Conservation (phyloP, 305 asterid genomes). For the Fraxinus ornus region DNA sequence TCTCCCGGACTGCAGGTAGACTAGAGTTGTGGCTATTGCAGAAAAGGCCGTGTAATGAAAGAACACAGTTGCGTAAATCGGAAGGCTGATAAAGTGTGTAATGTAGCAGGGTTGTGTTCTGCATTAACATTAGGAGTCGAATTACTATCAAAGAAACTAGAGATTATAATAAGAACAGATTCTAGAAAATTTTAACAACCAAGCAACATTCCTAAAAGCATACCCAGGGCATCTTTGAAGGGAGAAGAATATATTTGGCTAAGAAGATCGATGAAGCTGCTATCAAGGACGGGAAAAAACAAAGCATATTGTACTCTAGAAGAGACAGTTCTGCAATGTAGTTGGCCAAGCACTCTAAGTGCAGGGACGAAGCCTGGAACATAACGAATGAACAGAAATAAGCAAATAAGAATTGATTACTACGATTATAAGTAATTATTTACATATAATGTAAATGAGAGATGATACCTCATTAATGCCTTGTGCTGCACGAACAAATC, state of each 20-base stretch:
- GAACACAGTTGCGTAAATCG: conserved; percentile 47
- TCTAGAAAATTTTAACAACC: neutral
- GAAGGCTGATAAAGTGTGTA: conserved; percentile 52
- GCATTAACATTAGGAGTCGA: conserved; percentile 12
- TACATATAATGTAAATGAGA: neutral
- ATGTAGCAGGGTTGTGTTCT: conserved; percentile 49
- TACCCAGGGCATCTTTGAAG: conserved; percentile 55
- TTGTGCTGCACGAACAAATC: conserved; percentile 67
- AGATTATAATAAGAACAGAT: neutral
- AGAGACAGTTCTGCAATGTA: conserved; percentile 58
- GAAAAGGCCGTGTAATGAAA: conserved; percentile 48
- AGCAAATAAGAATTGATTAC: neutral
- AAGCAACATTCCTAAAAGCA: neutral
- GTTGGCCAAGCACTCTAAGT: conserved; percentile 56
- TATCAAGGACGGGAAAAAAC: conserved; percentile 51
- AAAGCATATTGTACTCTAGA: conserved; percentile 50
- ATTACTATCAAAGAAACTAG: neutral
- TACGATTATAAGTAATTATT: neutral
- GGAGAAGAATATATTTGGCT: conserved; percentile 48
- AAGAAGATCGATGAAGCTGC: conserved; percentile 63
- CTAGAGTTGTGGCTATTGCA: conserved; percentile 35
- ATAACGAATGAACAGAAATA: neutral
- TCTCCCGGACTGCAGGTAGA: conserved; percentile 56
- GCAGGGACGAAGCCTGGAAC: conserved; percentile 43
- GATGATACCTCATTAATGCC: conserved; percentile 42